Base-by-base conservation (phyloP, 179 eudicot species). In the Actinidia arguta region DNA sequence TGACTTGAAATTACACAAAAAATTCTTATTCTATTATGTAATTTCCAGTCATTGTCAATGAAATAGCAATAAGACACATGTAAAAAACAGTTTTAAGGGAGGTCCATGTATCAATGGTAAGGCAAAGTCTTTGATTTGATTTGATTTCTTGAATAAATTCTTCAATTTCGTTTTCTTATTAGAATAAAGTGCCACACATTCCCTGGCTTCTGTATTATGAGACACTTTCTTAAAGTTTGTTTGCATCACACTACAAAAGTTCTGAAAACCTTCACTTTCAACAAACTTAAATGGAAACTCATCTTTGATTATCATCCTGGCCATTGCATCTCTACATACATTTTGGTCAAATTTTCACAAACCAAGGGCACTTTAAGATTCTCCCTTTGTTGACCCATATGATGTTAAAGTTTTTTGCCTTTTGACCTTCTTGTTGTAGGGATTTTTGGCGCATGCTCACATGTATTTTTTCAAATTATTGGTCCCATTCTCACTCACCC, bases 41-140 rank as follows among this genome's bases (percentile, higher is more conserved):
- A 73, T 48, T 70, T 83, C 73, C 66, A 70, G 10, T 83, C 82
- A 18, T 39, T 51, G 31, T 78, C 78, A 58, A 83, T 71, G 12
- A 78, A 83, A 25, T 78, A 61, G 64, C 48, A 13, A 78, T 78
- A 5, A 78, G 17, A 13, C 46, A 27, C 54, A 78, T 69, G 39
- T 78, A 78, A 51, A 22, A 52, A 0, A 72, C 22, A 16, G 63
- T 48, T 12, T 78, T 73, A 8, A 78, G 1, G 1, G 55, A 78
- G 48, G 72, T 31, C 16, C 44, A 31, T 67, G 48, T 31, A 67
- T 67, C 72, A 67, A 20, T 67, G 18, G 72, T 67, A 16, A 68
- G 73, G n/a, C 48, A 68, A 36, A 68, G 14, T 14, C 73, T 68
- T 68, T 68, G 73, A 68, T 16, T 68, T 68, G 73, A 68, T 68